Percentiles rank a stretch among this genome's conserved stretches.
phyloP scores from a whole-genome alignment of 2,329 filamentous ascomycete species.

The Pestalotiopsis sp. region DNA sequence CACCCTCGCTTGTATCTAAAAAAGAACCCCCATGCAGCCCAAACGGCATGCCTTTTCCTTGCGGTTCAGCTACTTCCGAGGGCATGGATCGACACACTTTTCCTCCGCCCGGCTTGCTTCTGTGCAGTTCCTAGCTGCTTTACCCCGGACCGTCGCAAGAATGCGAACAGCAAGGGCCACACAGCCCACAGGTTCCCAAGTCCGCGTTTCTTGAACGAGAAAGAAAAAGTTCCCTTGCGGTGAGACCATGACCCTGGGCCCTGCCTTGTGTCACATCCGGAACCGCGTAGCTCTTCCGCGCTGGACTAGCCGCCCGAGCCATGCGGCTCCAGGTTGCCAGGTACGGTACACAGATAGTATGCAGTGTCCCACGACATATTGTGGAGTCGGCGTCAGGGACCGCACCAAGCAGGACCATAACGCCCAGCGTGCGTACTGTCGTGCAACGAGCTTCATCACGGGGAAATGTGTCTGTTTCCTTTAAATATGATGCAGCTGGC shows the following conservation, averaged over 20 bases:
- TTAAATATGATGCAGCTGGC: neutral
- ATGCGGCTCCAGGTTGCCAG: neutral
- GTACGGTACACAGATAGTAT: neutral
- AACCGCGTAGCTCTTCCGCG: slow-evolving; percentile 4
- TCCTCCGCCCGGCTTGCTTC: neutral
- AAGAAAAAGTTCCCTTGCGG: slow-evolving; percentile 4
- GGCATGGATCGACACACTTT: neutral
- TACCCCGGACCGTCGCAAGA: neutral
- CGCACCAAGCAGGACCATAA: neutral
- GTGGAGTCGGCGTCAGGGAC: slow-evolving; percentile 2
- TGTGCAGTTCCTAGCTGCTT: neutral
- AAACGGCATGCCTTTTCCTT: neutral
- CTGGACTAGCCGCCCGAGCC: neutral
- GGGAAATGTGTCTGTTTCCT: neutral
- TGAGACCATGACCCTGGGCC: neutral
- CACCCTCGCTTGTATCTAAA: neutral
- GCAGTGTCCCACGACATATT: slow-evolving; percentile 6
- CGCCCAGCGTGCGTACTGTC: too few relatives aligned
- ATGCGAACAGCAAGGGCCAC: neutral
- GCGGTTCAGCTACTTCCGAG: neutral
- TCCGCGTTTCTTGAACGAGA: neutral
- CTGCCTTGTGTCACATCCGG: neutral
- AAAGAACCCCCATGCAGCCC: neutral
- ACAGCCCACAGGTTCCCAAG: neutral
- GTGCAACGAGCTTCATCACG: neutral